phyloP scores from a whole-genome alignment of 139 green algal genomes.

The Tetradesmus obliquus region DNA sequence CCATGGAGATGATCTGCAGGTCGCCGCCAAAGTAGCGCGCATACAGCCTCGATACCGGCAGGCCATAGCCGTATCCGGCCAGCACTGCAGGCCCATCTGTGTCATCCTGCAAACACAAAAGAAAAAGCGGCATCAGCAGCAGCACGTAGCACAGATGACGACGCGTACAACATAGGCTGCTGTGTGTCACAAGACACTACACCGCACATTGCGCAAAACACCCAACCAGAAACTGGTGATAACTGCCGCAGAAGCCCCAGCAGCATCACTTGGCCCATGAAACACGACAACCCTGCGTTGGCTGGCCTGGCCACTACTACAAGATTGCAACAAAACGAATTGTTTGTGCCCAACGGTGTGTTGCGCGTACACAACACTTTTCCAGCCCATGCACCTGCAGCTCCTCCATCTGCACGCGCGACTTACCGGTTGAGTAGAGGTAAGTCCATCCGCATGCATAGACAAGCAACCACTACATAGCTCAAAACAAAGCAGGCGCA shows the following conservation, averaged over 20 bases:
- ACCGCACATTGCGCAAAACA: not conserved
- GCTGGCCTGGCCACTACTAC: too few relatives aligned
- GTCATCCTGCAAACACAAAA: slow-evolving; percentile 26
- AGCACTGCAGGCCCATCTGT: slow-evolving; percentile 74
- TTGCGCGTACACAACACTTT: too few relatives aligned
- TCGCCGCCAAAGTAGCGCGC: slow-evolving; percentile 98
- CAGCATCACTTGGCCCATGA: too few relatives aligned
- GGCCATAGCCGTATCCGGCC: slow-evolving; percentile 97
- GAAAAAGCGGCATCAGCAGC: not conserved
- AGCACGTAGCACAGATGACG: not conserved
- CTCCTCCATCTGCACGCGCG: slow-evolving; percentile 74
- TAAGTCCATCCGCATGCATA: slow-evolving; percentile 69
- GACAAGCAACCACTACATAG: not conserved
- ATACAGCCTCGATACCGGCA: slow-evolving; percentile 92
- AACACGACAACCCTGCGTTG: too few relatives aligned
- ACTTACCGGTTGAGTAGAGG: slow-evolving; percentile 95
- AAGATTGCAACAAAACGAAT: too few relatives aligned
- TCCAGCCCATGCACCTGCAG: slow-evolving; percentile 13
- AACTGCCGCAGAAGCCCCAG: too few relatives aligned
- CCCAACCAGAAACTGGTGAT: too few relatives aligned
- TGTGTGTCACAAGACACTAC: not conserved
- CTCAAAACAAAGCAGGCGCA: too few relatives aligned
- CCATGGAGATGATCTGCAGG: slow-evolving; percentile 98
- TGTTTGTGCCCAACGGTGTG: too few relatives aligned
- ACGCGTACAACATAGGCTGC: not conserved